A percentile compares a stretch with the other conserved stretches of the same genome.
Evolutionary conservation across 2,329 filamentous ascomycete species (phyloP).

Genomic region (Beauveria rudraprayagi): DNA sequence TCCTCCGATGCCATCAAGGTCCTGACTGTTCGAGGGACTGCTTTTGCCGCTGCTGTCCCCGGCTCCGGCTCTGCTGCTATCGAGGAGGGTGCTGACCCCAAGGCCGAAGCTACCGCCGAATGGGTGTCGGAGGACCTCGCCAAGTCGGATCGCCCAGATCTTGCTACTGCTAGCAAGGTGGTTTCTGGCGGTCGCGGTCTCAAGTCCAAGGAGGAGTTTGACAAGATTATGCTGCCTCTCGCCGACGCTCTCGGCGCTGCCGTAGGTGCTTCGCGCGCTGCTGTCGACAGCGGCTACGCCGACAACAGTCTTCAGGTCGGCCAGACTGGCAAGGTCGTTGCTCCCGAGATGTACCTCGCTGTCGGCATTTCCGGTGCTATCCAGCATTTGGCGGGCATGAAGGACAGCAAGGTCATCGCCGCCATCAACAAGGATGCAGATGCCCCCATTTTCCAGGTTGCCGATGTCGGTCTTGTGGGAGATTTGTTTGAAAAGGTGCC

Average conservation of each 20-base stretch:
- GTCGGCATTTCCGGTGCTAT: constrained; percentile 96
- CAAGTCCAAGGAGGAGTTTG: constrained; percentile 97
- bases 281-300: constrained; percentile 93
- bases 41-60: constrained; percentile 68
- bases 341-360: constrained; percentile 88
- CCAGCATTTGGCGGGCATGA: constrained; percentile 98
- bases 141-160: constrained; percentile 88
- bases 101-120: constrained; percentile 63
- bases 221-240: constrained; percentile 82
- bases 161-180: constrained; percentile 79
- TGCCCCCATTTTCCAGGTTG: constrained; percentile 96
- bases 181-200: constrained; percentile 90
- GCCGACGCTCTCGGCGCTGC: constrained; percentile 92
- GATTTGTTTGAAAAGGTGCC: constrained; percentile 95
- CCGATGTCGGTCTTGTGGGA: constrained; percentile 89
- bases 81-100: constrained; percentile 78
- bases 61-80: constrained; percentile 68
- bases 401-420: constrained; percentile 99
- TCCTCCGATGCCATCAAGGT: constrained; percentile 79
- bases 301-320: constrained; percentile 98
- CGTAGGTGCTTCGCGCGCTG: constrained; percentile 87
- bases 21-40: constrained; percentile 86
- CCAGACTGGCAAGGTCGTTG: constrained; percentile 97
- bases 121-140: constrained; percentile 93
- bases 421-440: constrained; percentile 97